phyloP scores from a whole-genome alignment of 2,329 filamentous ascomycete species.

The Corinectria fuckeliana region DNA sequence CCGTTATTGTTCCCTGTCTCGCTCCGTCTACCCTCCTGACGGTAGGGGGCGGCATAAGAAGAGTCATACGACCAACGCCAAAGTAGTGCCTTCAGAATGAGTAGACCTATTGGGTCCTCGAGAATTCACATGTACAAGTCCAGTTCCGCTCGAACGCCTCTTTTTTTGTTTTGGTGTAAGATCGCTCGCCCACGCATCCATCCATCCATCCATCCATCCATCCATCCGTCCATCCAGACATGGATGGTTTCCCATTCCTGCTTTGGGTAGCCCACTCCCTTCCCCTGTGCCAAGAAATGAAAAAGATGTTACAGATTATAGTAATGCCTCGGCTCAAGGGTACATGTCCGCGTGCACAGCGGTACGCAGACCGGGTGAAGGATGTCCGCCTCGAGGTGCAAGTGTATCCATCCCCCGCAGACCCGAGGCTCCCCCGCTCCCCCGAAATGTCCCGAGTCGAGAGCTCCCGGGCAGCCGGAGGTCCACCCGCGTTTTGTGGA shows the following conservation, averaged over 20 bases:
- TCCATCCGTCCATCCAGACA: conserved; percentile 6
- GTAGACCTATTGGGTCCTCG: conserved; percentile 34
- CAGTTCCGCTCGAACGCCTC: conserved; percentile 34
- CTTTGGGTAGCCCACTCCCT: background rate
- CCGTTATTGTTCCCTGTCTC: conserved; percentile 19
- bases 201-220: conserved; percentile 2
- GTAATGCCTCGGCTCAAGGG: conserved; percentile 33
- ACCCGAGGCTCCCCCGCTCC: conserved; percentile 24
- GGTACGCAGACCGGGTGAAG: background rate
- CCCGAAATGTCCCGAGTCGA: conserved; percentile 32
- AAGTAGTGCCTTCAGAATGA: conserved; percentile 23
- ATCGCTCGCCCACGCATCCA: conserved; percentile 4
- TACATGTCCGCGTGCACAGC: conserved; percentile 18
- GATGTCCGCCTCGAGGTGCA: background rate
- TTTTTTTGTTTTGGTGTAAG: conserved; percentile 25
- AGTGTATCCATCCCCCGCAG: conserved; percentile 16
- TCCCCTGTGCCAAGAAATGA: background rate
- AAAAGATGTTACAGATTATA: conserved; percentile 9
- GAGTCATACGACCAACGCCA: conserved; percentile 34
- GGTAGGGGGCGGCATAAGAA: conserved; percentile 20
- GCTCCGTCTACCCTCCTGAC: conserved; percentile 20
- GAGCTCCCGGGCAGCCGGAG: conserved; percentile 34
- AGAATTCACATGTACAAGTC: conserved; percentile 33
- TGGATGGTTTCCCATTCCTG: background rate
- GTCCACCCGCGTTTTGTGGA: conserved; percentile 28